Evolutionary conservation across 495 filamentous ascomycete species (phyloP), one percentile per base, ranked within the genome.

Genomic region (Daldinia bambusicola): DNA sequence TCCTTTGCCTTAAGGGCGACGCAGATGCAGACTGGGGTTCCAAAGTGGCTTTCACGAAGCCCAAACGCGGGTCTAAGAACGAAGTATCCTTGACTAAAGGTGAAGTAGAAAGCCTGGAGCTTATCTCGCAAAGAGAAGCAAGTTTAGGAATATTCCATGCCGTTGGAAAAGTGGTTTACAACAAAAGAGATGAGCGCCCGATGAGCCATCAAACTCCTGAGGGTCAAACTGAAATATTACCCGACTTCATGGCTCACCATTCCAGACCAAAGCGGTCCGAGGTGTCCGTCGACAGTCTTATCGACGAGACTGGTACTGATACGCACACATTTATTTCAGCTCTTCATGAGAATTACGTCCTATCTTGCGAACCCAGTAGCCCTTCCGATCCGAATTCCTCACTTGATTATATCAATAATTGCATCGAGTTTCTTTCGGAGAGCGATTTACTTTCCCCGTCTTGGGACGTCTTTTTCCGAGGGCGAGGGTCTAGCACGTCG

Each of bases 71-170:
- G 16, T 78, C 83, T 32, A 87, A 85, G 66, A 83, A 85, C 34
- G 76, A 80, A 20, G 78, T 82, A n/a, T 75, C 87, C 2, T 70
- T 93, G 26, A 95, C 93, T 0, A 84, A 85, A 41, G 87, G 90
- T 68, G 95, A 97, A 73, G 81, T 84, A 56, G 88, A 92, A 57
- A 91, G 88, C 16, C 77, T 97, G 2, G 84, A 91, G 69, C 76
- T 92, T 50, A 84, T 98, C 4, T 93, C 91, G 0, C 92, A 94
- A 72, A 87, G 96, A 55, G 94, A 97, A 79, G 87, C 92, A 18
- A 95, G 87, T 69, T 83, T 98, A 6, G 94, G 93, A 1, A 90
- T 99, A 63, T 99, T 99, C 74, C 96, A 99, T 79, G 94, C 96
- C 31, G 90, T 99, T 55, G 96, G 94, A 14, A 97, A 94, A 71